Conservation (phyloP, 331 rosid species). For the Telfairia occidentalis region DNA sequence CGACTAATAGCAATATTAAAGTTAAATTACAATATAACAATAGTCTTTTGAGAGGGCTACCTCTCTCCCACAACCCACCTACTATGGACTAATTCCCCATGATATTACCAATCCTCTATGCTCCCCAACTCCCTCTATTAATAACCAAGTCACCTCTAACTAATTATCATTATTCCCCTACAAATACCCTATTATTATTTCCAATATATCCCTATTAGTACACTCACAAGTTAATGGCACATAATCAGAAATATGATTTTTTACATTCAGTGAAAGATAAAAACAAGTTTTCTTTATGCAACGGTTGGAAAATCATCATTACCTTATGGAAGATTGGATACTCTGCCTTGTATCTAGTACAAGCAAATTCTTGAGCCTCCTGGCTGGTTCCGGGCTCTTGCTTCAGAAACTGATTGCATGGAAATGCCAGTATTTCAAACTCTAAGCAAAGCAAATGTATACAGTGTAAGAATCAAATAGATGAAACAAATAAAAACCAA, state of each 20-base stretch:
- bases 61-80: not conserved
- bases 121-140: not conserved
- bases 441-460: conserved; percentile 30
- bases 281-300: not conserved
- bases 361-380: conserved; percentile 66
- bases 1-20: too few species aligned
- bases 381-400: conserved; percentile 81
- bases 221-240: not conserved
- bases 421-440: conserved; percentile 87
- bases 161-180: not conserved
- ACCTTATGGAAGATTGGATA: conserved; percentile 91
- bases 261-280: not conserved
- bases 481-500: not conserved
- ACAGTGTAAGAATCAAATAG: not conserved
- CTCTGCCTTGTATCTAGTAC: conserved; percentile 67
- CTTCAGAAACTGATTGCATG: conserved; percentile 82
- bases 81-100: too few species aligned
- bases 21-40: too few species aligned
- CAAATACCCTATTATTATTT: not conserved
- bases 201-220: not conserved
- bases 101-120: too few species aligned
- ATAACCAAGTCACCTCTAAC: not conserved
- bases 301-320: not conserved
- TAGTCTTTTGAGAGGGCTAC: not conserved
- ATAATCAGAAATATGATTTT: not conserved